Percentiles rank a stretch among this genome's conserved stretches.
phyloP scores from a whole-genome alignment of 2,329 filamentous ascomycete species.

The Cladosporium sp. region DNA sequence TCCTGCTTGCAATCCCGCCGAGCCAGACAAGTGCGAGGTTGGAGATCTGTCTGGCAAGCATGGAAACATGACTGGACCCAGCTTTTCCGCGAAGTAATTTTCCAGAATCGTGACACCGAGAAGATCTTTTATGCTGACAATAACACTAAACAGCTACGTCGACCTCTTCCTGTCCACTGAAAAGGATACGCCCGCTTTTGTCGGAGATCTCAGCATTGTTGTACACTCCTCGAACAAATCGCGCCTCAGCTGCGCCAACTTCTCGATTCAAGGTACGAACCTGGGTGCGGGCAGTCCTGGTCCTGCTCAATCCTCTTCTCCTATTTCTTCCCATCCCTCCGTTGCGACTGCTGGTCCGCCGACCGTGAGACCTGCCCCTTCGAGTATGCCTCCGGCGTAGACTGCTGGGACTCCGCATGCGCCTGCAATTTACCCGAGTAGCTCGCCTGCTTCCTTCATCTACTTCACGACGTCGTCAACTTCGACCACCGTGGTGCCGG shows the following conservation, averaged over 20 bases:
- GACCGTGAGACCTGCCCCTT: not conserved
- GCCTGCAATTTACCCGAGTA: not conserved
- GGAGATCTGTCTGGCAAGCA: conserved; percentile 52
- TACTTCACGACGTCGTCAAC: not conserved
- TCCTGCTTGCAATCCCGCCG: conserved; percentile 40
- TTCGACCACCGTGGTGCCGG: conserved; percentile 2
- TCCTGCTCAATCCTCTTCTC: conserved; percentile 2
- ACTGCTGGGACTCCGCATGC: not conserved
- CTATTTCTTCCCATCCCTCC: not conserved
- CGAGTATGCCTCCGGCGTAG: not conserved
- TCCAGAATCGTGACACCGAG: not conserved
- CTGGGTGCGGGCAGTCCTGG: conserved; percentile 11
- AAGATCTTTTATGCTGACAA: not conserved
- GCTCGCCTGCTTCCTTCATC: not conserved
- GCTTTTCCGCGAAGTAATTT: conserved; percentile 36
- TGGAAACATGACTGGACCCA: conserved; percentile 41
- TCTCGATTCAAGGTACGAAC: conserved; percentile 36
- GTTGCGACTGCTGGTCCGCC: conserved; percentile 10
- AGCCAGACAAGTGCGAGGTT: conserved; percentile 46
- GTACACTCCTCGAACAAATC: conserved; percentile 57
- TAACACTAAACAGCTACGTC: conserved; percentile 41
- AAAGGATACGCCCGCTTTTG: conserved; percentile 47
- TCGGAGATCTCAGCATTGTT: conserved; percentile 58
- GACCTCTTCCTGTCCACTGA: conserved; percentile 55
- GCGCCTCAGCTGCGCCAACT: conserved; percentile 60